Base-by-base conservation (phyloP, 495 filamentous ascomycete species). In the Hyaloscypha hepaticicola region DNA sequence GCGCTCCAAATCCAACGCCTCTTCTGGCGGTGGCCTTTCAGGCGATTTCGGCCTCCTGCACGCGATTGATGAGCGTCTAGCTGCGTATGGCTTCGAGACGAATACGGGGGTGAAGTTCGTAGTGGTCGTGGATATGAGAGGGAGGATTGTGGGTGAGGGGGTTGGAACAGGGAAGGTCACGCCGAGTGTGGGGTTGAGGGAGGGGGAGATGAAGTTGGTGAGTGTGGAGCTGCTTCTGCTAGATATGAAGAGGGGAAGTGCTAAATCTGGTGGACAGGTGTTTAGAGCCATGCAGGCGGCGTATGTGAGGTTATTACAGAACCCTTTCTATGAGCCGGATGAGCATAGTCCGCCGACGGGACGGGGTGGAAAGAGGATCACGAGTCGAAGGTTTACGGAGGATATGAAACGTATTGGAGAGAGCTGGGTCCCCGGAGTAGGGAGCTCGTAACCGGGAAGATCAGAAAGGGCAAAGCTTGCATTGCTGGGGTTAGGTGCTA, bases 81-180 rank as follows among this genome's bases (percentile, higher is more conserved):
- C 92, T 21, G 86, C 88, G 61, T 99, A 97, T 79, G 95, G 95
- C 65, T 98, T 91, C 86, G 81, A 97, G 72, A 98, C 95, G n/a
- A 97, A 96, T 74, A 98, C 96, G 6, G 94, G 93, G 6, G 86
- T 94, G 29, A 93, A 91, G 74, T 85, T 99, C 67, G 85, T 97
- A 29, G 85, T 91, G 45, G 85, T 97, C 1, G 88, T 98, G 16
- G 95, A 98, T 74, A 87, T 96, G 79, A 82, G 88, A 56, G 93
- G 93, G 1, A 76, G 81, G 24, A 48, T 73, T 28, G 59, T 26
- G 1, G 74, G 70, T 53, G 27, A 69, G 53, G 67, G 74, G 24
- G 63, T 25, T 26, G 29, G 55, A 75, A 64, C 49, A 61, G 65
- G 77, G 67, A 11, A 7, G 1, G 31, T 27, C 38, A 38, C 58